These are phyloP conservation scores for Ogataea glucozyma DNA, from an alignment of 805 yeast genomes.

Conservation along the genomic window DNA sequence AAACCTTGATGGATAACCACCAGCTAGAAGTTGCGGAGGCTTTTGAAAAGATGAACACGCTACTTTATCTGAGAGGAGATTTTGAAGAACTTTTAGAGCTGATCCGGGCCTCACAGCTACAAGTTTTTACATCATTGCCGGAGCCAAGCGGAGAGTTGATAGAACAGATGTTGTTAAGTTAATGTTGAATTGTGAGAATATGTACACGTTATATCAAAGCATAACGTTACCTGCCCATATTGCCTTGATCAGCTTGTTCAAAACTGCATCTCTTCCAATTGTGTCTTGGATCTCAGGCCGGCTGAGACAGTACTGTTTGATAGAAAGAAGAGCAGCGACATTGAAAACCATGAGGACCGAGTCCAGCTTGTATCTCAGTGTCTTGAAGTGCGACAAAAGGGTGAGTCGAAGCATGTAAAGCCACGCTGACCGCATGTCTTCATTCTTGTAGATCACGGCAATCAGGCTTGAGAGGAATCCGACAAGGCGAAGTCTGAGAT, in stretches of 20 bases:
- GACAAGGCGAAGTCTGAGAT: slow-evolving; percentile 11
- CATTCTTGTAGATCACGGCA: slow-evolving; percentile 15
- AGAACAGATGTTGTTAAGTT: slow-evolving; percentile 23
- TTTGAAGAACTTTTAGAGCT: slow-evolving; percentile 20
- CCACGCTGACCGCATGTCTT: slow-evolving; percentile 22
- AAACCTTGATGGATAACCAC: slow-evolving; percentile 80
- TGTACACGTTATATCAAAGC: slow-evolving; percentile 2
- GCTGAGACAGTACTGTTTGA: slow-evolving; percentile 15
- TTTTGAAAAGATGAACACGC: slow-evolving; percentile 39
- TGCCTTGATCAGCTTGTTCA: slow-evolving; percentile 9
- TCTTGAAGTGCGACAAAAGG: slow-evolving; percentile 17
- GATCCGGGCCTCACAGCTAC: slow-evolving; percentile 15
- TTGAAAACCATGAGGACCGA: slow-evolving; percentile 16
- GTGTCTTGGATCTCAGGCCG: slow-evolving; percentile 2
- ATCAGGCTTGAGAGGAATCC: slow-evolving; percentile 21
- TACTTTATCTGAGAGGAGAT: slow-evolving; percentile 24
- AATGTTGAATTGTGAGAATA: background rate
- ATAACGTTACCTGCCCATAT: slow-evolving; percentile 13
- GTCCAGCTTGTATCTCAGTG: slow-evolving; percentile 17
- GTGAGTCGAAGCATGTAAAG: slow-evolving; percentile 24
- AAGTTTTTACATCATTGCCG: slow-evolving; percentile 22
- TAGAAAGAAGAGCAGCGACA: slow-evolving; percentile 15
- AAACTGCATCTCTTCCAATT: slow-evolving; percentile 5
- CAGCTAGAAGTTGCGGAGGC: slow-evolving; percentile 75
- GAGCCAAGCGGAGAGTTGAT: slow-evolving; percentile 25